Evolutionary conservation across 371 early-diverging fungal genomes (phyloP), one percentile per base, ranked within the genome.

Genomic region (Apophysomyces ossiformis): DNA sequence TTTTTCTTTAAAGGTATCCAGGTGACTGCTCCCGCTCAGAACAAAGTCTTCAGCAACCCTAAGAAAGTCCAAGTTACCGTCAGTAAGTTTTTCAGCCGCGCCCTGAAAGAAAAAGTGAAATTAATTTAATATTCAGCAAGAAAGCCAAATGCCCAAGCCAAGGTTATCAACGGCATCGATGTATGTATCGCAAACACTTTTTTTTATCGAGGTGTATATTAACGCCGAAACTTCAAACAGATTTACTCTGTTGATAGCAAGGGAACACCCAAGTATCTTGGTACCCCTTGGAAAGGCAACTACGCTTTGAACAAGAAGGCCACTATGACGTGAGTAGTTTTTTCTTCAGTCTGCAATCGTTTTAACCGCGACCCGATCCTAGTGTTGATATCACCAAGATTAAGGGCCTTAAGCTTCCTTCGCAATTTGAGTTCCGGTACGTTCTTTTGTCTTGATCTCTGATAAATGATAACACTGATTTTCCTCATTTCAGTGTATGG

Each of bases 381-480:
- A 82, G 82, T 64, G 79, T 82, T 58, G 71, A 82, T 63, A 58
- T 82, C 56, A 72, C 74, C 69, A 78, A 78, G 64, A 54, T 63
- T 21, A 65, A 70, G 58, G 69, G 65, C 16, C 62, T 72, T 60
- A 76, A 82, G 68, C 66, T 76, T 61, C 83, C 83, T 57, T 69
- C 72, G 32, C 83, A 77, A 67, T 82, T 77, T 60, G 78, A 77
- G 72, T 71, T 82, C 78, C 83, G 79, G 81, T 81, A 77, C 66
- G 63, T 64, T 60, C 41, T 26, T 63, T 35, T 64, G 16, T 61
- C 9, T 39, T 61, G 47, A 26, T 56, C 63, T 38, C 41, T 63
- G 41, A 45, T 46, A 50, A 21, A 43, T 15, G 26, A 26, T 26
- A 2, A 26, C 32, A 57, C 32, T 56, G 26, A 41, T 5, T 38